Evolutionary conservation across 2,329 filamentous ascomycete species (phyloP).

Genomic region (Ophiosphaerella narmari): DNA sequence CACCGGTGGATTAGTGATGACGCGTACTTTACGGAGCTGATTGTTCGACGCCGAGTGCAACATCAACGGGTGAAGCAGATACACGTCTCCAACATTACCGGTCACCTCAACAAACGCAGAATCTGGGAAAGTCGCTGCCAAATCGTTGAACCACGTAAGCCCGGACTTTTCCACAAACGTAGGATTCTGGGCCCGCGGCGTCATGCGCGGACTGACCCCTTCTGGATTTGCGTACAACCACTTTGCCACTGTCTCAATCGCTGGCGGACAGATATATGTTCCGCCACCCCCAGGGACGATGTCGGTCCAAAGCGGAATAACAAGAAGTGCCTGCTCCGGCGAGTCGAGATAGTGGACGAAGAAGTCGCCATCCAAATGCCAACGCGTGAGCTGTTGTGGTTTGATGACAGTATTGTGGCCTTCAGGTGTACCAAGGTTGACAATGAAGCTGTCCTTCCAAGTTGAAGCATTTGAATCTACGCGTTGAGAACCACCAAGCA

Average conservation of each 20-base stretch:
- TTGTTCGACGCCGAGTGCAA: constrained; percentile 61
- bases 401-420: constrained; percentile 56
- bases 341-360: constrained; percentile 74
- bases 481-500: constrained; percentile 63
- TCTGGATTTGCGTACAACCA: constrained; percentile 65
- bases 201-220: constrained; percentile 70
- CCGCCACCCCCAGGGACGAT: constrained; percentile 65
- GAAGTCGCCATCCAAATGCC: constrained; percentile 75
- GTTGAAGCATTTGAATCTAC: constrained; percentile 45
- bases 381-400: constrained; percentile 60
- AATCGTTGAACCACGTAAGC: constrained; percentile 52
- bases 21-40: constrained; percentile 51
- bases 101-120: constrained; percentile 59
- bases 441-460: constrained; percentile 72
- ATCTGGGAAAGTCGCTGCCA: constrained; percentile 43
- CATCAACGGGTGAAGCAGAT: constrained; percentile 65
- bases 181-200: constrained; percentile 55
- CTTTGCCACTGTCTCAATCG: constrained; percentile 61
- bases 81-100: constrained; percentile 62
- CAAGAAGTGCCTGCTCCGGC: constrained; percentile 69
- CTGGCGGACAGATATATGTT: constrained; percentile 66
- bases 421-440: constrained; percentile 65
- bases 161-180: constrained; percentile 51
- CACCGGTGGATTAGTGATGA: constrained; percentile 63
- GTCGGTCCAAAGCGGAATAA: constrained; percentile 71